These are phyloP conservation scores for Phallus indusiatus DNA, from an alignment of 768 basidiomycete species.

Conservation along the genomic window DNA sequence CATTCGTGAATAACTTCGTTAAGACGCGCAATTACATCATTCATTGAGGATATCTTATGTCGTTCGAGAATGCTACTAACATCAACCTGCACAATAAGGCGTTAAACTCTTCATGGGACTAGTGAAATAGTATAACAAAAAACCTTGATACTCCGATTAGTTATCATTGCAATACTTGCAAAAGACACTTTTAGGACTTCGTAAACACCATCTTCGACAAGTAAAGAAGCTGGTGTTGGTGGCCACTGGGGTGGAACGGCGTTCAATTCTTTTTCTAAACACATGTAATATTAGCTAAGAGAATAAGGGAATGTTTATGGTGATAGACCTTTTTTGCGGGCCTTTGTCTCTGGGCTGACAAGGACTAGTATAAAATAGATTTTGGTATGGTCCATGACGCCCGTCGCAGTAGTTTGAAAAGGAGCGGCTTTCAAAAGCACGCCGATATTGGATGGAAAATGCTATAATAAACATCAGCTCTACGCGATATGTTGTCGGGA, in stretches of 20 bases:
- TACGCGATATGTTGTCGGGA: neutral
- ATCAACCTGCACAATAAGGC: constrained; percentile 44
- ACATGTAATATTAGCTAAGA: neutral
- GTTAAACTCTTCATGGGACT: constrained; percentile 6
- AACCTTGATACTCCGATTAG: constrained; percentile 65
- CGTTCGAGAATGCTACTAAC: constrained; percentile 57
- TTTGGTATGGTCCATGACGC: constrained; percentile 37
- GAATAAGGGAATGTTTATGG: neutral
- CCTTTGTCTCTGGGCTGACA: constrained; percentile 55
- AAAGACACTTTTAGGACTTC: constrained; percentile 57
- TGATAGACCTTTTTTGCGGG: constrained; percentile 39
- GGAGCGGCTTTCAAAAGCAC: constrained; percentile 61
- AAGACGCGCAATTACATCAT: constrained; percentile 43
- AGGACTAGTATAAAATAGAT: constrained; percentile 65
- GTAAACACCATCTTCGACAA: constrained; percentile 48
- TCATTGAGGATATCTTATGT: constrained; percentile 53
- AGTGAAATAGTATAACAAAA: constrained; percentile 1
- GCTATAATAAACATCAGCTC: constrained; percentile 35
- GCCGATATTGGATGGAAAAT: constrained; percentile 61
- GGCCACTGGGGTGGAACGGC: constrained; percentile 75
- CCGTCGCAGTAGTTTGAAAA: constrained; percentile 33
- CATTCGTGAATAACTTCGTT: constrained; percentile 48
- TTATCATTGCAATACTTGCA: constrained; percentile 68
- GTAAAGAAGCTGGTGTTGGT: constrained; percentile 36
- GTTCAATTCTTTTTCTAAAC: constrained; percentile 46